phyloP scores from a whole-genome alignment of 345 rosid genomes.

The Brassica nigra region DNA sequence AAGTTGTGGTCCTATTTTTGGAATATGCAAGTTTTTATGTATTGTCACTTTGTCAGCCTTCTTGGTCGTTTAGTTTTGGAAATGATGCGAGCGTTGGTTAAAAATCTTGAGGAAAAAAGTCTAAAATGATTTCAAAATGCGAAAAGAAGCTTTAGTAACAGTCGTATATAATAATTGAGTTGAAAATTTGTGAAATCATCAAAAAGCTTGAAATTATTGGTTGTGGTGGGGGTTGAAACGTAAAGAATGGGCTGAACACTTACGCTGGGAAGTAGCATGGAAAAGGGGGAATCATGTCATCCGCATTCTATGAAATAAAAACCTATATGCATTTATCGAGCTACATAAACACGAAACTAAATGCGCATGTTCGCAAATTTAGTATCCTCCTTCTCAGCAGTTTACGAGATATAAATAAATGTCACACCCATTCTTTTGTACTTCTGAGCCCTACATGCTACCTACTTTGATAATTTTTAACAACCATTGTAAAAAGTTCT shows the following conservation, averaged over 20 bases:
- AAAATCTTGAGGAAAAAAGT: background rate
- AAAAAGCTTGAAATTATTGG: constrained; percentile 13
- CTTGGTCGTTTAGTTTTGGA: background rate
- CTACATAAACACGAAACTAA: background rate
- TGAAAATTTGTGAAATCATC: background rate
- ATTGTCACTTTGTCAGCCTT: background rate
- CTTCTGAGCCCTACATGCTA: constrained; percentile 12
- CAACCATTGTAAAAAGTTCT: background rate
- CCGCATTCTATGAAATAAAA: background rate
- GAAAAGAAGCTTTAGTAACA: constrained; percentile 4
- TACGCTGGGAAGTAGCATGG: constrained; percentile 11
- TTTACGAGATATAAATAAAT: background rate
- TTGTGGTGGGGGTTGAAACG: constrained; percentile 20
- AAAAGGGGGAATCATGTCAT: constrained; percentile 6
- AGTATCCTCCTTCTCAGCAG: background rate
- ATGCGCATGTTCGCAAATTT: background rate
- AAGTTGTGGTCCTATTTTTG: constrained; percentile 13
- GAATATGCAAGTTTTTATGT: background rate
- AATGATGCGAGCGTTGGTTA: constrained; percentile 6
- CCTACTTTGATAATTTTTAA: background rate
- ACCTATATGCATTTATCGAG: background rate
- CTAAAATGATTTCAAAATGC: background rate
- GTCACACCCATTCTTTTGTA: background rate
- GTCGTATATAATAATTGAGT: constrained; percentile 6
- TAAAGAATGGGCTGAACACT: constrained; percentile 10